These are phyloP conservation scores for Penicillium sp. DNA, from an alignment of 2,329 filamentous ascomycete species.

Conservation along the genomic window DNA sequence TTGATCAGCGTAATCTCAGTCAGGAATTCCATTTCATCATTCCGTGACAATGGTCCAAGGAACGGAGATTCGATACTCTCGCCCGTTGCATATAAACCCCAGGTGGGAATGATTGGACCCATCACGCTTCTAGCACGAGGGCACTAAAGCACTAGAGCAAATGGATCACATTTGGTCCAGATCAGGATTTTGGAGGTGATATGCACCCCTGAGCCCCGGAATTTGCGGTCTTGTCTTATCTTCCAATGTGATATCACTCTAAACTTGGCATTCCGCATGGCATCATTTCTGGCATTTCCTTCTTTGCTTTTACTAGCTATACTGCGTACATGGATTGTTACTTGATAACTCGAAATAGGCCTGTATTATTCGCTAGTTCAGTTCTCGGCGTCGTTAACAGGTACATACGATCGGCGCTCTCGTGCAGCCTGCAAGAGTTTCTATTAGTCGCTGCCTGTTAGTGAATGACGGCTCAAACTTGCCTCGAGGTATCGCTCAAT, in stretches of 20 bases:
- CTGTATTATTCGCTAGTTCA: neutral
- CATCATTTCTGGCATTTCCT: neutral
- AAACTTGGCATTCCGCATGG: neutral
- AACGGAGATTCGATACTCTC: neutral
- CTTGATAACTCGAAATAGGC: neutral
- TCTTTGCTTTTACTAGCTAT: neutral
- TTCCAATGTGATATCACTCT: conserved; percentile 13
- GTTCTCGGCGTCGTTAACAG: conserved; percentile 38
- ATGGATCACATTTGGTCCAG: conserved; percentile 9
- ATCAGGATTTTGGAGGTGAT: neutral
- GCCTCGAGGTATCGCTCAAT: conserved; percentile 53
- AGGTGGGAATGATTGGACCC: conserved; percentile 13
- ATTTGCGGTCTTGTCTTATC: conserved; percentile 1
- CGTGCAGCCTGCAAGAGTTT: conserved; percentile 37
- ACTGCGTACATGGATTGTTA: neutral
- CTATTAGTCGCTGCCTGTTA: conserved; percentile 5
- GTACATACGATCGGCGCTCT: conserved; percentile 50
- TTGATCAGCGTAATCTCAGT: conserved; percentile 4
- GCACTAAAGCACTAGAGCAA: conserved; percentile 4
- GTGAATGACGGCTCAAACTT: conserved; percentile 18
- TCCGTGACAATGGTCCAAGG: neutral
- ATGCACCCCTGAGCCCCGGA: conserved; percentile 2
- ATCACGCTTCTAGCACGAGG: conserved; percentile 3
- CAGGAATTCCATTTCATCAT: conserved; percentile 1
- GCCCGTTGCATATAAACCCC: conserved; percentile 7